Base-by-base conservation (phyloP, 768 basidiomycete genomes). In the Rhodotorula taiwanensis region DNA sequence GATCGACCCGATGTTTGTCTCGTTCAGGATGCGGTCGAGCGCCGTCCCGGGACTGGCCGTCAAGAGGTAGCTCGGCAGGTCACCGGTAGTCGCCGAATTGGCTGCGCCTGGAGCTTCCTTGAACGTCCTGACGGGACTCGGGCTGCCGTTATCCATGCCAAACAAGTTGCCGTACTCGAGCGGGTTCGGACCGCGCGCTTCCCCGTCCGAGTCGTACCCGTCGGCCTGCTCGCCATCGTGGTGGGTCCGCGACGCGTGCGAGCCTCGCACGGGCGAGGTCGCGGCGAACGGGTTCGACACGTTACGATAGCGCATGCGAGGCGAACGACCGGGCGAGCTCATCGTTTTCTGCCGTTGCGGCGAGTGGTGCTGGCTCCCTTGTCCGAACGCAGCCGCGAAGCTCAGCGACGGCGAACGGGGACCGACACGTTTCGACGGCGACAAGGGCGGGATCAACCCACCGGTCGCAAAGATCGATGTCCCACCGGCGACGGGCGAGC, bases 21-120 rank as follows among this genome's bases (percentile, higher is more conserved):
- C 69, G 62, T 61, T 66, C 41, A 70, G 64, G 28, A 70, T 66
- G 27, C 69, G 54, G 45, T 62, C 51, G 52, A 70, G 69, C 1
- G 69, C 69, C 15, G 69, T 70, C 9, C 69, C 69, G 1, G 69
- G 69, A 31, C 69, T 70, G 9, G 69, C 69, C 27, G 69, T 66
- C 30, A 70, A 58, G 21, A 70, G 61, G 52, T 70, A 70, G 51
- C 51, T 58, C 13, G 69, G 64, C 39, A 70, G 41, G 14, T 5
- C 39, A 31, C 51, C 41, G 28, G 18, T 47, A 18, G 34, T 45
- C 52, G 52, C 42, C 47, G 21, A 8, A 3, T 16, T 18, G 31
- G 13, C 43, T 15, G 13, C 48, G 36, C 36, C 36, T 9, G 36
- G 36, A 39, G 36, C 36, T 31, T 23, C 20, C 42, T 25, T n/a